These are phyloP conservation scores for Arachis hypogaea DNA, from an alignment of 306 rosid species.

Conservation along the genomic window DNA sequence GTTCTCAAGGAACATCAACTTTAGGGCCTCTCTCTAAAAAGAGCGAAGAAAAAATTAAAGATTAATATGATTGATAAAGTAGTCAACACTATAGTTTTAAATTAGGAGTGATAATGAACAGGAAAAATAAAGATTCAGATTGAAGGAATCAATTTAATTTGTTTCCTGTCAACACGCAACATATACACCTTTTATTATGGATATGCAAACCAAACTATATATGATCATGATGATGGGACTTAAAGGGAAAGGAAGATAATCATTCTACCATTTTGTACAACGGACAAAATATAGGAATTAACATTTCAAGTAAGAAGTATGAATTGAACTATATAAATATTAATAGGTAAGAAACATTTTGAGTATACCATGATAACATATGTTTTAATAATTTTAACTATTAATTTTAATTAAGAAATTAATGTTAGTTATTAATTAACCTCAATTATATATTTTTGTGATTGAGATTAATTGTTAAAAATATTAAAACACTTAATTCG, in stretches of 20 bases:
- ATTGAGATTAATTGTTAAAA: too few species aligned
- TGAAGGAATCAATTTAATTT: not conserved
- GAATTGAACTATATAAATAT: too few species aligned
- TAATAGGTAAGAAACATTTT: too few species aligned
- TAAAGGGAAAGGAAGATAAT: not conserved
- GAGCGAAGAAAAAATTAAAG: slow-evolving; percentile 35
- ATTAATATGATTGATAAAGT: slow-evolving; percentile 33
- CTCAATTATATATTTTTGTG: too few species aligned
- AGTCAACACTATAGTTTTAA: slow-evolving; percentile 14
- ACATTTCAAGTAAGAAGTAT: too few species aligned
- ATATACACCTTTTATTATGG: not conserved
- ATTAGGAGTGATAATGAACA: slow-evolving; percentile 20
- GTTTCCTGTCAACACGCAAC: slow-evolving; percentile 7
- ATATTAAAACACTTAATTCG: too few species aligned
- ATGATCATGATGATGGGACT: slow-evolving; percentile 25
- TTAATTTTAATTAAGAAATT: too few species aligned
- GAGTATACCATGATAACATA: too few species aligned
- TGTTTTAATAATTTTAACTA: too few species aligned
- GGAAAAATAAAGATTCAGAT: slow-evolving; percentile 7
- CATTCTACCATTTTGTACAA: not conserved
- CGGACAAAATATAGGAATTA: too few species aligned
- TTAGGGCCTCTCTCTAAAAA: slow-evolving; percentile 33
- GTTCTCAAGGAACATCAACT: slow-evolving; percentile 39
- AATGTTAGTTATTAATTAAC: too few species aligned
- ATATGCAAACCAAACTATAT: not conserved